Evolutionary conservation across 306 rosid genomes (phyloP).

Genomic region (Dalbergia cultrata): DNA sequence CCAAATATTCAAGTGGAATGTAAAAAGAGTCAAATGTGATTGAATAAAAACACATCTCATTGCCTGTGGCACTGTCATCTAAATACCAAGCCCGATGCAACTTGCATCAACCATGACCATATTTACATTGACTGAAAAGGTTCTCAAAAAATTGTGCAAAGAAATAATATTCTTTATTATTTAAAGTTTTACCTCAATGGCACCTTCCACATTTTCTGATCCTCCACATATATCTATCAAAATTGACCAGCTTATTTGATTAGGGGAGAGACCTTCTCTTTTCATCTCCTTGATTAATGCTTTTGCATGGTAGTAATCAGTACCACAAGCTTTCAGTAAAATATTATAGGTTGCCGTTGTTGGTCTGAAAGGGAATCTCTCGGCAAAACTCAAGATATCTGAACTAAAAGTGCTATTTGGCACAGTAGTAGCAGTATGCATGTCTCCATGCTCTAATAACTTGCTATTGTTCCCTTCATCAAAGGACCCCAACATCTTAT

Average conservation of each 20-base stretch:
- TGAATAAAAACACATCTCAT: not conserved
- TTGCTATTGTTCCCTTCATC: conserved; percentile 50
- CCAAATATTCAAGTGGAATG: conserved; percentile 28
- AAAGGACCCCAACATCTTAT: conserved; percentile 52
- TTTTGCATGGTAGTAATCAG: conserved; percentile 86
- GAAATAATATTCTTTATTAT: conserved; percentile 28
- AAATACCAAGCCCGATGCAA: conserved; percentile 42
- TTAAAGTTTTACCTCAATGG: conserved; percentile 69
- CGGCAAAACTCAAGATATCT: conserved; percentile 57
- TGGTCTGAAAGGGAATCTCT: conserved; percentile 78
- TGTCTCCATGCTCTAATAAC: conserved; percentile 39
- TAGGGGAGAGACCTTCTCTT: conserved; percentile 76
- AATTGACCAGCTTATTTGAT: conserved; percentile 90
- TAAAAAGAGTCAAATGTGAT: conserved; percentile 23
- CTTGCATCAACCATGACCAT: conserved; percentile 35
- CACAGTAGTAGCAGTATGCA: conserved; percentile 36
- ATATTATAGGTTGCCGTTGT: conserved; percentile 83
- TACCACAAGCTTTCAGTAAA: conserved; percentile 95
- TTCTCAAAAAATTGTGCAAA: conserved; percentile 25
- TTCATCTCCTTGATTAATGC: conserved; percentile 85
- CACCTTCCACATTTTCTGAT: conserved; percentile 73
- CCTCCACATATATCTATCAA: conserved; percentile 82
- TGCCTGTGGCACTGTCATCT: conserved; percentile 27
- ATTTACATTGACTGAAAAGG: conserved; percentile 13
- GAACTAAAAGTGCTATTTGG: conserved; percentile 56